Evolutionary conservation across 306 rosid genomes (phyloP), one percentile per base, ranked within the genome.

Genomic region (Lathyrus sativus): DNA sequence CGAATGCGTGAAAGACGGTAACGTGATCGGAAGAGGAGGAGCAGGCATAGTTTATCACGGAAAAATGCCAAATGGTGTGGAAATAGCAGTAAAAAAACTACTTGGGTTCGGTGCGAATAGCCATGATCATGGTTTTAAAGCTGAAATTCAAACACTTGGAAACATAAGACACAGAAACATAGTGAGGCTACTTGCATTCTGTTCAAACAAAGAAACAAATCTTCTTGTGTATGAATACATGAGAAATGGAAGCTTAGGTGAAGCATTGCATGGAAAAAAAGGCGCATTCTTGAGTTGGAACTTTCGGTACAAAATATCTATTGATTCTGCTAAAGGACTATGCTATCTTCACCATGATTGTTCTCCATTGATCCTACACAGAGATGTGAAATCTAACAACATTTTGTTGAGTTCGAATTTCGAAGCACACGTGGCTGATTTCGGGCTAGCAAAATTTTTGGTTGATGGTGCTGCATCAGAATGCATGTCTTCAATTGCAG

Each of bases 31-130:
- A 17, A 70, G 87, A 80, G 97, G 97, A 38, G 97, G 97, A 14
- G 97, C 97, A 0, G 97, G 97, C 53, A 85, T 88, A 7, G 97
- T 91, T 10, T 91, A 88, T 87, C 97, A 91, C 43, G 97, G 96
- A 0, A 88, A 91, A 77, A 91, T 91, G 97, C 85, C 96, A 3
- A 84, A 70, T 31, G 97, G 97, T 14, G 86, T 80, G 0, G 96
- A 91, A 68, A 68, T 91, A 28, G 97, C 97, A 1, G 96, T 91
- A 4, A 91, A 91, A 10, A 91, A 89, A 31, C 85, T 91, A 9
- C 81, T 91, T 3, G 96, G 91, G 3, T 78, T 86, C 1, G 92
- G 92, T 6, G 75, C 88, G 5, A 84, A 82, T 39, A 82, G 83
- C 66, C 85, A 86, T 55, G 97, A 91, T 63, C 92, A 76, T 15